Conservation (phyloP, 768 basidiomycete genomes). For the Lentinus brumalis region DNA sequence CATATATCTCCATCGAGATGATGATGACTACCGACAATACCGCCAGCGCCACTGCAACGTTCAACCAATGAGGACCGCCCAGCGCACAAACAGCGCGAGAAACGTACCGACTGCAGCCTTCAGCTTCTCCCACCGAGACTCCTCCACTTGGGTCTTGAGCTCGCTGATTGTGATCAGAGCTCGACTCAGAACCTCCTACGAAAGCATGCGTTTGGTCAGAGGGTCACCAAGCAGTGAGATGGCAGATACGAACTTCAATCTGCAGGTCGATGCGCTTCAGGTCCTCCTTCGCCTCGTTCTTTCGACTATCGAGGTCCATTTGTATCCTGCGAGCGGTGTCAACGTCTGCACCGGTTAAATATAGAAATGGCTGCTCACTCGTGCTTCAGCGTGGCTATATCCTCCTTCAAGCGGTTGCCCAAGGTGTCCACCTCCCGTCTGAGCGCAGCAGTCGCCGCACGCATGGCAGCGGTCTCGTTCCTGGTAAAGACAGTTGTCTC, state of each 20-base stretch:
- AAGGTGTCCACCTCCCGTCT: constrained; percentile 85
- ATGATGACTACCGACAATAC: constrained; percentile 73
- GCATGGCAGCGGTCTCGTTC: constrained; percentile 83
- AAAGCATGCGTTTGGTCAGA: background rate
- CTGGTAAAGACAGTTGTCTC: constrained; percentile 81
- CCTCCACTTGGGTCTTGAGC: constrained; percentile 78
- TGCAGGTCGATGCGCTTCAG: constrained; percentile 81
- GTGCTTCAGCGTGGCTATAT: constrained; percentile 84
- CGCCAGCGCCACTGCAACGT: constrained; percentile 54
- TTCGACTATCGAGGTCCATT: constrained; percentile 94
- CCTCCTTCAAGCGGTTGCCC: constrained; percentile 92
- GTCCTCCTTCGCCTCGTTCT: constrained; percentile 86
- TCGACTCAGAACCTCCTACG: constrained; percentile 74
- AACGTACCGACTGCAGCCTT: constrained; percentile 74
- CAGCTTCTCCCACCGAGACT: constrained; percentile 89
- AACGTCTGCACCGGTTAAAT: background rate
- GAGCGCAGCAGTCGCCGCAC: constrained; percentile 72
- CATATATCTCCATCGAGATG: constrained; percentile 66
- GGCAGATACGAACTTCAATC: constrained; percentile 62
- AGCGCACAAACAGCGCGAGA: background rate
- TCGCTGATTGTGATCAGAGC: constrained; percentile 75
- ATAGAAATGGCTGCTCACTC: constrained; percentile 59
- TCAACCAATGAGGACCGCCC: background rate
- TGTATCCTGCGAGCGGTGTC: constrained; percentile 66
- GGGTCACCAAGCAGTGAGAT: background rate